Evolutionary conservation across 2,329 filamentous ascomycete species (phyloP).

Genomic region (Chaetomiaceae sp.): DNA sequence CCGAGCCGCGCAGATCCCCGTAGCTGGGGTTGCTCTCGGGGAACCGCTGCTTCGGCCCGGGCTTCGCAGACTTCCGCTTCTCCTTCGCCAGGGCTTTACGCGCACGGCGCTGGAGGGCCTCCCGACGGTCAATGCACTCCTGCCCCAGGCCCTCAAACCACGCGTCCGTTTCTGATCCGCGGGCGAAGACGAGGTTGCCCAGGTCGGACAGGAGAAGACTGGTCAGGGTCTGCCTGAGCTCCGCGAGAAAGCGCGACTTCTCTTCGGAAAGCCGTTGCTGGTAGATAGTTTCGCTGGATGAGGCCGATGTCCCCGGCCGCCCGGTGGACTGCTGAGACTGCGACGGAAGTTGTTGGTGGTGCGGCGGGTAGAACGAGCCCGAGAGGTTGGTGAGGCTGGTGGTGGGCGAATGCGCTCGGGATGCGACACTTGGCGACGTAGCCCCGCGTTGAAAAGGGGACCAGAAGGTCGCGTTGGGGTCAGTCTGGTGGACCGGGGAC

Average conservation of each 20-base stretch:
- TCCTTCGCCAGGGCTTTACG: conserved; percentile 36
- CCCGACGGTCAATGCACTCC: conserved; percentile 57
- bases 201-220: conserved; percentile 85
- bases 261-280: conserved; percentile 58
- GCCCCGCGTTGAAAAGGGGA: conserved; percentile 68
- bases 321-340: conserved; percentile 44
- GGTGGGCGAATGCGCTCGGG: conserved; percentile 55
- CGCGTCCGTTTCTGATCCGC: conserved; percentile 84
- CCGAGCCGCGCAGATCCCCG: conserved; percentile 52
- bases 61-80: conserved; percentile 39
- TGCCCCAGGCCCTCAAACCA: conserved; percentile 72
- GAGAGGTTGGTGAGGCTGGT: conserved; percentile 55
- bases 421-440: conserved; percentile 56
- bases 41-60: conserved; percentile 42
- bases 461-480: conserved; percentile 79
- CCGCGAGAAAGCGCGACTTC: conserved; percentile 70
- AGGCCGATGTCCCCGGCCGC: conserved; percentile 60
- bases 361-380: conserved; percentile 40
- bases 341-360: conserved; percentile 38
- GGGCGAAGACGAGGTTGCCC: conserved; percentile 77
- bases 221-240: conserved; percentile 72
- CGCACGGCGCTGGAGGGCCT: conserved; percentile 46
- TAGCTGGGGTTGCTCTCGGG: conserved; percentile 65
- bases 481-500: conserved; percentile 64
- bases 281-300: conserved; percentile 61